Evolutionary conservation across 805 yeast genomes (phyloP).

Genomic region (Deakozyma indianensis): DNA sequence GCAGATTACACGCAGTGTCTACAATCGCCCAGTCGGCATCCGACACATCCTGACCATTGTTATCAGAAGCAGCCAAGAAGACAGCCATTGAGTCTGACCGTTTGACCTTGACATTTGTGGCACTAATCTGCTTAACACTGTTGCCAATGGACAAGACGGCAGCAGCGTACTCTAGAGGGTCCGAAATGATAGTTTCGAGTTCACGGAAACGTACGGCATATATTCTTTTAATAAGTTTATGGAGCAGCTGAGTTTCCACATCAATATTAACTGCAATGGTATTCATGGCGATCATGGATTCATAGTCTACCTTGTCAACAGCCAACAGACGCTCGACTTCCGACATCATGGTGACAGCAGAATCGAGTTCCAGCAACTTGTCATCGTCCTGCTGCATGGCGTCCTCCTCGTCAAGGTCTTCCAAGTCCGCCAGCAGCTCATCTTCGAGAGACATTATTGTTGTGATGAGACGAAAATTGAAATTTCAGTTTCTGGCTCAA

Average conservation of each 20-base stretch:
- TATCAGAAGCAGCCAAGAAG: not conserved
- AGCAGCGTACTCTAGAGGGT: not conserved
- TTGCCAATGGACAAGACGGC: not conserved
- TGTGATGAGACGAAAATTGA: not conserved
- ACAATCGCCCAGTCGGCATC: not conserved
- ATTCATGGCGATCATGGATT: not conserved
- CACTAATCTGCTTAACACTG: not conserved
- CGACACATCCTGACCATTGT: not conserved
- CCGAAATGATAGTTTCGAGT: not conserved
- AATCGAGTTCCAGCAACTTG: not conserved
- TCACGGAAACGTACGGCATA: not conserved
- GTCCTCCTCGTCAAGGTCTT: slow-evolving; percentile 19
- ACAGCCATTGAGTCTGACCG: not conserved
- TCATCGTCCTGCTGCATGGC: not conserved
- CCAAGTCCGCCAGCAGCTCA: slow-evolving; percentile 26
- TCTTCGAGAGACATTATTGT: slow-evolving; percentile 23
- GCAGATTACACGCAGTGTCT: not conserved
- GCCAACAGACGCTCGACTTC: not conserved
- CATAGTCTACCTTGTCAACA: not conserved
- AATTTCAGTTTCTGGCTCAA: too few species aligned
- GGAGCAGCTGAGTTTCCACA: not conserved
- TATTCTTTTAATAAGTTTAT: not conserved
- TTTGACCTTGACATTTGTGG: not conserved
- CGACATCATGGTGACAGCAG: not conserved
- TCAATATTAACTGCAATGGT: not conserved